phyloP scores from a whole-genome alignment of 768 basidiomycete genomes.

The Dictyophora rubrovolvata region DNA sequence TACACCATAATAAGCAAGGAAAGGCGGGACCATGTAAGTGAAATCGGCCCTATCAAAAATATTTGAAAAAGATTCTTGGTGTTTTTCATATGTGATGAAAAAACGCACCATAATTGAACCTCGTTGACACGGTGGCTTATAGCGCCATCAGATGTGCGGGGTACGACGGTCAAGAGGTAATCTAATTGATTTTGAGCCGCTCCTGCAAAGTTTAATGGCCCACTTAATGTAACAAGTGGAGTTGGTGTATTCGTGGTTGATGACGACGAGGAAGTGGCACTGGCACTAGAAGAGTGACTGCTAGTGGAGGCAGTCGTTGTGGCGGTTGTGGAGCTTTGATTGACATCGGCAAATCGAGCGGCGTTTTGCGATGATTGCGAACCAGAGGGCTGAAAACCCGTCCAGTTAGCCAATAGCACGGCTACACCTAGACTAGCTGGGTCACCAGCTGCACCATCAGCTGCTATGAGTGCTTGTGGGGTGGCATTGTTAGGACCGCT shows the following conservation, averaged over 20 bases:
- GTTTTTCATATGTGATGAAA: not conserved
- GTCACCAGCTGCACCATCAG: conserved; percentile 60
- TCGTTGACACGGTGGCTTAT: conserved; percentile 65
- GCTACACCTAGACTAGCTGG: conserved; percentile 71
- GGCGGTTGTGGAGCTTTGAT: not conserved
- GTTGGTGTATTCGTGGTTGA: not conserved
- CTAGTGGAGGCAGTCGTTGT: not conserved
- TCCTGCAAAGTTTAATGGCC: conserved; percentile 40
- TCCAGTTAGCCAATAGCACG: conserved; percentile 55
- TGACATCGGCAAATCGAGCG: no score
- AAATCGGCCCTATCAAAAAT: conserved; percentile 54
- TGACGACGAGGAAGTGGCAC: not conserved
- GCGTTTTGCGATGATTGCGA: not conserved
- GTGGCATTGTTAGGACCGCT: conserved; percentile 33
- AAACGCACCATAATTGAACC: conserved; percentile 60
- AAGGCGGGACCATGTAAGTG: conserved; percentile 80
- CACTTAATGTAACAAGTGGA: conserved; percentile 5
- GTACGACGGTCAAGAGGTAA: conserved; percentile 46
- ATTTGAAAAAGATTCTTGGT: not conserved
- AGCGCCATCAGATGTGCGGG: conserved; percentile 63
- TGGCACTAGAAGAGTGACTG: not conserved
- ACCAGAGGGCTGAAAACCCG: conserved; percentile 23
- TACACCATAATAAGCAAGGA: conserved; percentile 77
- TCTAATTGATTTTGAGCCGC: conserved; percentile 60
- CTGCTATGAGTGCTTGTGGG: conserved; percentile 47